Conservation (phyloP, 768 basidiomycete genomes). For the Phlebiopsis flavidoalba region DNA sequence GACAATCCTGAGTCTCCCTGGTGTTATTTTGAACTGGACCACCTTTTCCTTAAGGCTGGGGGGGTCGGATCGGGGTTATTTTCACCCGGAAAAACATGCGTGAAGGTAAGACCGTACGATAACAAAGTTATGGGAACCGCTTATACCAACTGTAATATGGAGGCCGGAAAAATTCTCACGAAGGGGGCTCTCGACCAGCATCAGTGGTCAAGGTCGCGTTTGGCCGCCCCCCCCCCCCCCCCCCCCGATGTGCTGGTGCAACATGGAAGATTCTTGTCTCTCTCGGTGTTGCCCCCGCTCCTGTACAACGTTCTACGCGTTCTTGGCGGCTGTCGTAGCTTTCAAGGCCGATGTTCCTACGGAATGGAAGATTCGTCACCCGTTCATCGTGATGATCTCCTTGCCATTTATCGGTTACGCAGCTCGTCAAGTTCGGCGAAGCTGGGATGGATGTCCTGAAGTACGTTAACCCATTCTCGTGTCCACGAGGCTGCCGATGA, state of each 20-base stretch:
- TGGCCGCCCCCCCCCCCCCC: no score
- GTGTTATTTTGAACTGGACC: constrained; percentile 88
- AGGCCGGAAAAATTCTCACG: no score
- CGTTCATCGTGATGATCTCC: constrained; percentile 65
- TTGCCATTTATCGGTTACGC: constrained; percentile 90
- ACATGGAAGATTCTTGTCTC: constrained; percentile 98
- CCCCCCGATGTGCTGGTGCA: constrained; percentile 93
- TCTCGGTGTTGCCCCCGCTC: constrained; percentile 81
- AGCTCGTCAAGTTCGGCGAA: constrained; percentile 94
- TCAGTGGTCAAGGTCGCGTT: constrained; percentile 92
- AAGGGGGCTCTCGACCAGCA: constrained; percentile 94
- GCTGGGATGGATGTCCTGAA: constrained; percentile 97
- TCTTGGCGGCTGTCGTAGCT: constrained; percentile 69
- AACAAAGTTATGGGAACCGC: not conserved
- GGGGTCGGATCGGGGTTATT: no score
- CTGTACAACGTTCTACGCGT: constrained; percentile 81
- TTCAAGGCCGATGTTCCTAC: constrained; percentile 60
- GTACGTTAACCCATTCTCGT: constrained; percentile 42
- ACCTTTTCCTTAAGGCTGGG: constrained; percentile 87
- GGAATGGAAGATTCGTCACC: constrained; percentile 69
- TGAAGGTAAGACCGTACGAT: constrained; percentile 51
- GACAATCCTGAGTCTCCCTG: constrained; percentile 83
- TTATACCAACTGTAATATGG: not conserved
- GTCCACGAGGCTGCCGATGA: not conserved
- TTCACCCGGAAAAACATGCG: constrained; percentile 85